Percentiles rank a stretch among this genome's conserved stretches.
Evolutionary conservation across 108 stramenopile genomes (phyloP).

Genomic region (Nitzschia sp.): DNA sequence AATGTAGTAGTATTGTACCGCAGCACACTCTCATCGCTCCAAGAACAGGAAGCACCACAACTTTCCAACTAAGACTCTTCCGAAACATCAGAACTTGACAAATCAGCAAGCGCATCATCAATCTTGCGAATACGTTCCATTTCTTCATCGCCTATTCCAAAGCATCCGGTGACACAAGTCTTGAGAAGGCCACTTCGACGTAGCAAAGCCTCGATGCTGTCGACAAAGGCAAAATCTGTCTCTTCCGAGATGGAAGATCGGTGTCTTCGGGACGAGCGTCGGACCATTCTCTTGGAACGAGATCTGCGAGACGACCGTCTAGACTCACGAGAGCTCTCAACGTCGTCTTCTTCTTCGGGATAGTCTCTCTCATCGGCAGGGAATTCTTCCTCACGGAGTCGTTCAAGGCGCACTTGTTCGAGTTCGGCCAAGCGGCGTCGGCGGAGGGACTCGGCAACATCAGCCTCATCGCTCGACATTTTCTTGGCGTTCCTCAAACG

Average conservation of each 20-base stretch:
- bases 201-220: background rate
- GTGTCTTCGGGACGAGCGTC: background rate
- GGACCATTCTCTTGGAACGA: background rate
- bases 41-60: too few relatives aligned
- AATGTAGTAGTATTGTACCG: too few relatives aligned
- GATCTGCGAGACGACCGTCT: background rate
- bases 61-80: too few relatives aligned
- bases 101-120: background rate
- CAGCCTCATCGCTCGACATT: constrained; percentile 1
- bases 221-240: background rate
- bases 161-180: constrained; percentile 8
- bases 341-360: too few relatives aligned
- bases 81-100: too few relatives aligned
- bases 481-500: constrained; percentile 10
- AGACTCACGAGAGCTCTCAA: too few relatives aligned
- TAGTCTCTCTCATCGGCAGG: background rate
- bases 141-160: constrained; percentile 4
- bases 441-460: constrained; percentile 5
- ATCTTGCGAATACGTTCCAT: background rate
- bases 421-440: background rate
- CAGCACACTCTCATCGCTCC: too few relatives aligned
- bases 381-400: background rate
- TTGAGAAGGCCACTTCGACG: background rate
- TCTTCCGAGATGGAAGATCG: background rate
- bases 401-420: constrained; percentile 5